A percentile compares a stretch with the other conserved stretches of the same genome.
Evolutionary conservation across 2,329 filamentous ascomycete genomes (phyloP).

Genomic region (Colletotrichum orchidophilum): DNA sequence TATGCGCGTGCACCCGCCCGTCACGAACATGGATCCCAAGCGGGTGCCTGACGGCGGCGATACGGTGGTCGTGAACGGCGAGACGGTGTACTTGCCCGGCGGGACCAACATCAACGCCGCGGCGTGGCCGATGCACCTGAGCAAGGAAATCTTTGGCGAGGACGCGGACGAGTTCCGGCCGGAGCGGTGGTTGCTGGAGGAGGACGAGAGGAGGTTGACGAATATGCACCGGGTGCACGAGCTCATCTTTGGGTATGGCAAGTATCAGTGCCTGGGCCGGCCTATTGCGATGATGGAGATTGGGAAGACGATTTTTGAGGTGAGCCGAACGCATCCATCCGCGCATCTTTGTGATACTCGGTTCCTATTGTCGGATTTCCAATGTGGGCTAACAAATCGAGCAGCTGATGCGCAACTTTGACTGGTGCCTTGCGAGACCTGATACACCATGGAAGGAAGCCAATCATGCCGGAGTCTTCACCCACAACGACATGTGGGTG

Average conservation of each 20-base stretch:
- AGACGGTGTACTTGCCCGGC: constrained; percentile 40
- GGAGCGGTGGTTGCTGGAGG: constrained; percentile 65
- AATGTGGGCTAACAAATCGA: background rate
- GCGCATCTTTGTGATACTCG: background rate
- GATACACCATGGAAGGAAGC: constrained; percentile 30
- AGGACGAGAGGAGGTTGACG: constrained; percentile 41
- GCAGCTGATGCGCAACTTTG: constrained; percentile 33
- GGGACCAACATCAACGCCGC: constrained; percentile 35
- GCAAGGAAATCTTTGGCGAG: constrained; percentile 63
- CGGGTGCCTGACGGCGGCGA: constrained; percentile 45
- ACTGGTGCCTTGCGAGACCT: constrained; percentile 33
- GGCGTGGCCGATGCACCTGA: constrained; percentile 55
- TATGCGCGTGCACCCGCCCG: constrained; percentile 63
- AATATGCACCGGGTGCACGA: constrained; percentile 51
- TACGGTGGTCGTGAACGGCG: constrained; percentile 39
- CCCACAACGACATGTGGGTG: constrained; percentile 32
- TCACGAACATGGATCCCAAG: constrained; percentile 47
- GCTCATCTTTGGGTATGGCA: constrained; percentile 55
- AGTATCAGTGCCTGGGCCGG: constrained; percentile 56
- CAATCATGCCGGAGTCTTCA: constrained; percentile 27
- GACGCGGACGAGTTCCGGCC: constrained; percentile 65
- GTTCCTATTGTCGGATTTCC: background rate
- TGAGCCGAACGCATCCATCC: constrained; percentile 40
- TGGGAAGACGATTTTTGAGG: constrained; percentile 58
- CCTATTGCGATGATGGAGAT: constrained; percentile 59